Evolutionary conservation across 345 rosid genomes (phyloP).

Genomic region (Physaria fendleri): DNA sequence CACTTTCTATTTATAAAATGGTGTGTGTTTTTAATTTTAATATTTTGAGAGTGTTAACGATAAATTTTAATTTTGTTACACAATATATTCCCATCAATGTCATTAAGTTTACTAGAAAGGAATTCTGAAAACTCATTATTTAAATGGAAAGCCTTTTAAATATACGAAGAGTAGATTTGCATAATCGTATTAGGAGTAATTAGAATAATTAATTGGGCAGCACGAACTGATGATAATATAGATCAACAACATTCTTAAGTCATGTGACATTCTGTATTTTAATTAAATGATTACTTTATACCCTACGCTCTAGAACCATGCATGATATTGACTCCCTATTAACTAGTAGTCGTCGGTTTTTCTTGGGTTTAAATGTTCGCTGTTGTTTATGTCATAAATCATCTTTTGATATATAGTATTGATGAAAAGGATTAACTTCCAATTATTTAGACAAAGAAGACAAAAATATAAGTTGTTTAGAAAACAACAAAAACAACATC

Average conservation of each 20-base stretch:
- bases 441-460: not conserved
- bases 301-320: constrained; percentile 12
- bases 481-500: not conserved
- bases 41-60: no score
- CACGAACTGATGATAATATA: constrained; percentile 26
- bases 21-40: not conserved
- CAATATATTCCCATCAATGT: not conserved
- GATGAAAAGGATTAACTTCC: not conserved
- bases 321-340: constrained; percentile 11
- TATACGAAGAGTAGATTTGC: constrained; percentile 4
- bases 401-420: not conserved
- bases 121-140: not conserved
- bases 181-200: not conserved
- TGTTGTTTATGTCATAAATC: constrained; percentile 6
- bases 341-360: constrained; percentile 5
- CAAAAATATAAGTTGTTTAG: constrained; percentile 6
- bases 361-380: not conserved
- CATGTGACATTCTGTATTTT: constrained; percentile 15
- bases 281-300: not conserved
- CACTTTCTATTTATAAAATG: not conserved
- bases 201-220: constrained; percentile 21
- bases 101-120: not conserved
- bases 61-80: not conserved
- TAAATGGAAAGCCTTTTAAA: not conserved
- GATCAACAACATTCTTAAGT: constrained; percentile 23